A percentile compares a stretch with the other conserved stretches of the same genome.
Conservation (phyloP, 2,329 filamentous ascomycete genomes). For the Aspergillus intermedius region DNA sequence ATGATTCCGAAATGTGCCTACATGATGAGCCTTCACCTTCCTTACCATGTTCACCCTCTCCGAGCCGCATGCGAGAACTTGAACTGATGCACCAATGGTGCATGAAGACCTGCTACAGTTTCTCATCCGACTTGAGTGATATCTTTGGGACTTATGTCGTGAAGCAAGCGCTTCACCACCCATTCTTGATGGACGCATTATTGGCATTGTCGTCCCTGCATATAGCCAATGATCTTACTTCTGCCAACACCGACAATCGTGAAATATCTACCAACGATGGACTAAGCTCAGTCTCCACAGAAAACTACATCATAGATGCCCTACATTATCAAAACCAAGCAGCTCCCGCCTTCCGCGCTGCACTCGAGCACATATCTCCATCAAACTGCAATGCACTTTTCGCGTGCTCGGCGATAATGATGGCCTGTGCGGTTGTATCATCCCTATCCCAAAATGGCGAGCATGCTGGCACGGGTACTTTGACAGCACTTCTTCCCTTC, state of each 20-base stretch:
- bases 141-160: constrained; percentile 32
- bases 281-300: constrained; percentile 14
- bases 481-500: constrained; percentile 1
- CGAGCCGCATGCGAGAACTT: constrained; percentile 31
- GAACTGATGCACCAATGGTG: constrained; percentile 43
- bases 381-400: constrained; percentile 3
- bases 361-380: constrained; percentile 18
- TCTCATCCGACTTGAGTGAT: constrained; percentile 27
- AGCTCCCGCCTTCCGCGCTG: constrained; percentile 24
- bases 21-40: too few species aligned
- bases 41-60: too few species aligned
- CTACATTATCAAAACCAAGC: constrained; percentile 31
- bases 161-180: constrained; percentile 31
- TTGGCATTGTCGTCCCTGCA: constrained; percentile 32
- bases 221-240: constrained; percentile 15
- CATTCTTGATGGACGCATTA: constrained; percentile 37
- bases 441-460: background rate
- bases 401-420: constrained; percentile 3
- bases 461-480: background rate
- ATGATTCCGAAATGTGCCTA: too few species aligned
- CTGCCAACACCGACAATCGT: too few species aligned
- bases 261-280: constrained; percentile 1
- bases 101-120: constrained; percentile 32
- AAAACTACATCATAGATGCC: constrained; percentile 17
- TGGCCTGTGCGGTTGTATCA: constrained; percentile 1